Conservation (phyloP, 306 rosid species). For the Cyamopsis tetragonoloba region DNA sequence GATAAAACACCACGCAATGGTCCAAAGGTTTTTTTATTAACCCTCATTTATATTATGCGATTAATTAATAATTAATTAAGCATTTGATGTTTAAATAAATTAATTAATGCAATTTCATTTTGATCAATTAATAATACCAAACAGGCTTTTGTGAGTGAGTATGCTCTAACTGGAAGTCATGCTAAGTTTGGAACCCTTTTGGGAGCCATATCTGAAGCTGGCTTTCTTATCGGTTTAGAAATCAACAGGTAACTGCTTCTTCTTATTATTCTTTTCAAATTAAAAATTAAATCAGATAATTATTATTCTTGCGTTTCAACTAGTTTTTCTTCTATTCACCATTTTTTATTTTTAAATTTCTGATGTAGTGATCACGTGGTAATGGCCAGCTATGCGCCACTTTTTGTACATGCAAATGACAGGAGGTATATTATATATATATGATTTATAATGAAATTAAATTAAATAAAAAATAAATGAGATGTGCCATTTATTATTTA, state of each 20-base stretch:
- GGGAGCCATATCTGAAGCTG: constrained; percentile 80
- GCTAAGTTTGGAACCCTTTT: constrained; percentile 62
- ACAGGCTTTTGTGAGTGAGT: constrained; percentile 93
- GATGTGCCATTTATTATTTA: neutral
- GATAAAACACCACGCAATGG: constrained; percentile 57
- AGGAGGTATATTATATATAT: constrained; percentile 45
- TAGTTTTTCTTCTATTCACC: constrained; percentile 5
- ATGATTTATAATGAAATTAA: too few relatives aligned
- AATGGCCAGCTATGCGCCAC: constrained; percentile 92
- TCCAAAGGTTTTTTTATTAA: constrained; percentile 17
- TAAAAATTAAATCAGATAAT: too few relatives aligned
- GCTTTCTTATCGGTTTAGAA: constrained; percentile 80
- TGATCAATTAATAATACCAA: constrained; percentile 11
- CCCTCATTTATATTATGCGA: neutral
- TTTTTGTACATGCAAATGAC: constrained; percentile 65
- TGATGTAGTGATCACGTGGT: constrained; percentile 67
- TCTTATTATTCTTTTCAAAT: neutral
- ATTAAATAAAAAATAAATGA: constrained; percentile 9
- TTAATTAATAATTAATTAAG: neutral
- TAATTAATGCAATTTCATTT: too few relatives aligned
- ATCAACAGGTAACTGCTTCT: constrained; percentile 55
- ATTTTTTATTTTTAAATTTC: neutral
- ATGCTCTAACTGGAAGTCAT: constrained; percentile 56
- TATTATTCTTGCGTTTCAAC: too few relatives aligned
- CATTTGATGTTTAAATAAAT: neutral